Evolutionary conservation across 495 filamentous ascomycete genomes (phyloP), one percentile per base, ranked within the genome.

Genomic region (Stereocaulon alpinum): DNA sequence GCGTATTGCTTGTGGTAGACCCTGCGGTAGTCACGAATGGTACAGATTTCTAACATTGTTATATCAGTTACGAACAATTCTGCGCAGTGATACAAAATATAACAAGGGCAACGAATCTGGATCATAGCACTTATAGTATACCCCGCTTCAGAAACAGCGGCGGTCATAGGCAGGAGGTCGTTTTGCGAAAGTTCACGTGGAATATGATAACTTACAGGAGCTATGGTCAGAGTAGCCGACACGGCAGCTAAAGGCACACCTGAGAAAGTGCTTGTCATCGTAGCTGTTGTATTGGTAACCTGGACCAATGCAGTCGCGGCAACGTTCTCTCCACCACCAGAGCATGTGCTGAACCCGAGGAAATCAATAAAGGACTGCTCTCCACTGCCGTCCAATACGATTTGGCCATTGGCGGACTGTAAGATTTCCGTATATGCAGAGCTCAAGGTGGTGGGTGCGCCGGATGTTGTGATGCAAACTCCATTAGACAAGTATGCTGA

Each of bases 371-470:
- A 67, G 34, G 30, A 14, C 22, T 60, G 40, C 50, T 67, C 44
- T 40, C 65, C 65, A 27, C 51, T 58, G 14, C 34, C 51, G 43
- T 67, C 63, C 15, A 67, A 22, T 18, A 45, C 42, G 9, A 67
- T 63, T 40, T 44, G 42, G 3, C 65, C 65, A 45, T 56, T 61
- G 2, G 59, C 62, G 7, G 62, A 59, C 34, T 50, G 20, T 37
- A 67, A 32, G 15, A 54, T 62, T 54, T 64, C 65, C 2, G 65
- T 60, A 34, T 60, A 67, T 20, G 65, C 62, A 5, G 42, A 51
- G n/a, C 51, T 17, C 10, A 67, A 51, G 15, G 30, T 53, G 12
- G 45, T 57, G 4, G 52, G 22, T 14, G 56, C 5, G 27, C 40
- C 55, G 18, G 59, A 62, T 24, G 56, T 60, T 40, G 62, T 64